A percentile compares a stretch with the other conserved stretches of the same genome.
These are phyloP conservation scores for Neurospora sublineolata DNA, from an alignment of 495 filamentous ascomycete species.

Conservation along the genomic window DNA sequence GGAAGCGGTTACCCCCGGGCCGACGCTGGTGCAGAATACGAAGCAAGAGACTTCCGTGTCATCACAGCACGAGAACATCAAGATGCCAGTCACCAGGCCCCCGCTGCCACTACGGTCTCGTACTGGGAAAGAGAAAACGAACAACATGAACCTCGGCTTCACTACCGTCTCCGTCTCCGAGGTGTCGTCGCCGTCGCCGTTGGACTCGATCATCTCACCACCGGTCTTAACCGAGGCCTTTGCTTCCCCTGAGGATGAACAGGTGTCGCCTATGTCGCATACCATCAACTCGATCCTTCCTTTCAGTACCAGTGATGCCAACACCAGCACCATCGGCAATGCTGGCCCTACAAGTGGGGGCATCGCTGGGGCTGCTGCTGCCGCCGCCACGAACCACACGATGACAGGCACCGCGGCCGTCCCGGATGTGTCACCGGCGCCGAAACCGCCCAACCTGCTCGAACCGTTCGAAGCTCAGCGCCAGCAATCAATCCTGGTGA, in stretches of 20 bases:
- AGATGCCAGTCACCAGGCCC: neutral
- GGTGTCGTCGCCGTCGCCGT: neutral
- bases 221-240: neutral
- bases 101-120: neutral
- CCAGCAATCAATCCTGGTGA: neutral
- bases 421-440: neutral
- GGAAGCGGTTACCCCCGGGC: neutral
- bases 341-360: neutral
- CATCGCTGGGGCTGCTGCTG: neutral
- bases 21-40: neutral
- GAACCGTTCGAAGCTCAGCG: neutral
- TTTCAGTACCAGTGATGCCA: neutral
- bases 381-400: neutral
- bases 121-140: neutral
- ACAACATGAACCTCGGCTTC: neutral
- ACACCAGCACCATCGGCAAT: neutral
- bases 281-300: neutral
- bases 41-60: neutral
- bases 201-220: neutral
- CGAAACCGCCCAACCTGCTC: neutral
- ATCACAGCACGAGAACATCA: neutral
- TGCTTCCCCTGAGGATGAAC: neutral
- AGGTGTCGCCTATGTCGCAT: neutral
- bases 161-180: neutral
- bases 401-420: neutral